Base-by-base conservation (phyloP, 805 yeast genomes). In the Wickerhamiella vanderwaltii region DNA sequence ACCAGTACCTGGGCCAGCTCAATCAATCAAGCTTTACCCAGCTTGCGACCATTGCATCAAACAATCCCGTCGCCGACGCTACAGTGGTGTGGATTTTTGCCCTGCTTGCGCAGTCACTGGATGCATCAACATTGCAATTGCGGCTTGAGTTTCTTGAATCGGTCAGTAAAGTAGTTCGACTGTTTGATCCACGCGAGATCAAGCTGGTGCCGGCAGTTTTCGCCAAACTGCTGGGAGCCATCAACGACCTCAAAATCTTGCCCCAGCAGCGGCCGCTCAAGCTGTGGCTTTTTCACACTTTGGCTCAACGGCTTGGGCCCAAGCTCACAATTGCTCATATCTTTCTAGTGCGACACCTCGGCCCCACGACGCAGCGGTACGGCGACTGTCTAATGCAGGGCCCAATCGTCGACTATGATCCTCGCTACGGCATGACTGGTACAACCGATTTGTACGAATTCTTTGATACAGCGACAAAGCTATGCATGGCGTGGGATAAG, bases 181-280 rank as follows among this genome's bases (percentile, higher is more conserved):
- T 18, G 28, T n/a, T 26, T 15, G 40, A 19, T 16, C 33, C 34
- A 6, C 23, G 20, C 20, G 20, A 28, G 26, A 15, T 17, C 7
- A 33, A 16, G 28, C 28, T 37, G n/a, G 28, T 24, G 9, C 6
- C 9, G 15, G 18, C 15, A 18, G 13, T 25, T 1, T 13, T 37
- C 26, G 13, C n/a, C 29, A 20, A 24, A 18, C 34, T 37, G 25
- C 29, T 37, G 7, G 9, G n/a, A n/a, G 22, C 26, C 5, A 22
- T 37, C 11, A 7, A 15, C 22, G 28, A 26, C 30, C 56, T 64
- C 29, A 68, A 65, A 46, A 68, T 68, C 2, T 65, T 63, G 6
- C 69, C 68, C 6, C 68, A 64, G 49, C 58, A 56, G 29, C 56
- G 54, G 29, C 50, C 49, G 11, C 51, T 64, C 41, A 64, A 65